Percentiles rank a stretch among this genome's conserved stretches.
Conservation (phyloP, 179 eudicot genomes). For the Drosera spatulata region DNA sequence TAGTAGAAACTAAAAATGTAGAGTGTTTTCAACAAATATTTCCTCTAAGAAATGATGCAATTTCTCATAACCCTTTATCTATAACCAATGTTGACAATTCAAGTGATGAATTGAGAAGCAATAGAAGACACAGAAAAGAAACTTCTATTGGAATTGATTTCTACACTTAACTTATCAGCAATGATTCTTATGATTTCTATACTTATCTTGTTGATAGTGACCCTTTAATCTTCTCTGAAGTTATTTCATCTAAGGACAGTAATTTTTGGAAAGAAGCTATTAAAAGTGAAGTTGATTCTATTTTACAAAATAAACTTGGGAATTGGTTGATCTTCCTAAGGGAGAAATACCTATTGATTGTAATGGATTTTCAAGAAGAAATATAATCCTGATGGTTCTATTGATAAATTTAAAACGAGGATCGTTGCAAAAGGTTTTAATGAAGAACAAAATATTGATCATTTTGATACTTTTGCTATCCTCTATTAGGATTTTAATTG, state of each 20-base stretch:
- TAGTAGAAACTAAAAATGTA: neutral
- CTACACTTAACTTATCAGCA: no score
- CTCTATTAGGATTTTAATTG: neutral
- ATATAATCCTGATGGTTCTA: neutral
- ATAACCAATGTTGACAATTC: neutral
- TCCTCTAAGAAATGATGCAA: neutral
- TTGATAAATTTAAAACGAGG: neutral
- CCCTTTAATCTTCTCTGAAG: neutral
- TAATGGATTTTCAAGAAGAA: neutral
- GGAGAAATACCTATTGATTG: neutral
- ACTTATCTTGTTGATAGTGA: neutral
- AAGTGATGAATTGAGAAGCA: neutral
- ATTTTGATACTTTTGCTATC: neutral
- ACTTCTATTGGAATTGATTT: neutral
- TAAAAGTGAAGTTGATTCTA: no score
- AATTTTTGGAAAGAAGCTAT: no score
- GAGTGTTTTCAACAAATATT: conserved; percentile 6
- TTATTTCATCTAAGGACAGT: neutral
- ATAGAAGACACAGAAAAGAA: neutral
- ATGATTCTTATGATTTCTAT: no score
- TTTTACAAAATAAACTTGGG: neutral
- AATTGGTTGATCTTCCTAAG: neutral
- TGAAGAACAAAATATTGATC: no score
- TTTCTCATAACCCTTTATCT: neutral
- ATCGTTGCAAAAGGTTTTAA: no score